These are phyloP conservation scores for Cyphellophora attinorum DNA, from an alignment of 2,329 filamentous ascomycete genomes.

Conservation along the genomic window DNA sequence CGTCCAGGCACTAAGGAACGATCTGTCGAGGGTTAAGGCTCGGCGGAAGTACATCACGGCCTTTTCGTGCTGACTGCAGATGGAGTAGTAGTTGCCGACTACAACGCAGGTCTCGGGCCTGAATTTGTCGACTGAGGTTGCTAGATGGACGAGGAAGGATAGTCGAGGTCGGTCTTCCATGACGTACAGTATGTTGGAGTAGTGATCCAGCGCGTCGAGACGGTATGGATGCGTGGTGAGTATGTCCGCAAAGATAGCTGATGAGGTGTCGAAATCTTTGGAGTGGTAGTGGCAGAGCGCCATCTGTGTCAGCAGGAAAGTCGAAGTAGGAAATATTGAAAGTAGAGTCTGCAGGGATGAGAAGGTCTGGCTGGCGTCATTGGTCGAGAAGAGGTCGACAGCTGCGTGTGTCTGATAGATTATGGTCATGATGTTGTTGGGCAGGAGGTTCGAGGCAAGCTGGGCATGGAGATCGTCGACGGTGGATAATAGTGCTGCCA, in stretches of 20 bases:
- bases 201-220: conserved; percentile 86
- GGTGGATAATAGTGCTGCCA: conserved; percentile 68
- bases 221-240: conserved; percentile 58
- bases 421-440: conserved; percentile 83
- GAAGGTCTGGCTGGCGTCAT: conserved; percentile 38
- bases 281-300: conserved; percentile 84
- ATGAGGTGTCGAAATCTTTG: conserved; percentile 62
- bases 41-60: conserved; percentile 96
- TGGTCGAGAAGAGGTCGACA: conserved; percentile 74
- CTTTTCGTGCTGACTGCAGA: conserved; percentile 93
- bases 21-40: conserved; percentile 79
- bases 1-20: conserved; percentile 91
- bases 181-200: conserved; percentile 95
- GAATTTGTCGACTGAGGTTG: conserved; percentile 87
- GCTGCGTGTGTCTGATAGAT: conserved; percentile 90
- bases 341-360: conserved; percentile 50
- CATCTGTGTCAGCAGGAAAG: conserved; percentile 83
- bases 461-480: conserved; percentile 63
- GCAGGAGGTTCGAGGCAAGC: conserved; percentile 37
- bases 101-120: conserved; percentile 94
- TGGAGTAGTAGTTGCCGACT: conserved; percentile 92
- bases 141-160: conserved; percentile 84
- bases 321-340: conserved; percentile 73
- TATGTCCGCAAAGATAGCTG: conserved; percentile 57
- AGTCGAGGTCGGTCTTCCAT: conserved; percentile 80